Percentiles rank a stretch among this genome's conserved stretches.
phyloP scores from a whole-genome alignment of 2,329 filamentous ascomycete genomes.

The Nemania serpens region DNA sequence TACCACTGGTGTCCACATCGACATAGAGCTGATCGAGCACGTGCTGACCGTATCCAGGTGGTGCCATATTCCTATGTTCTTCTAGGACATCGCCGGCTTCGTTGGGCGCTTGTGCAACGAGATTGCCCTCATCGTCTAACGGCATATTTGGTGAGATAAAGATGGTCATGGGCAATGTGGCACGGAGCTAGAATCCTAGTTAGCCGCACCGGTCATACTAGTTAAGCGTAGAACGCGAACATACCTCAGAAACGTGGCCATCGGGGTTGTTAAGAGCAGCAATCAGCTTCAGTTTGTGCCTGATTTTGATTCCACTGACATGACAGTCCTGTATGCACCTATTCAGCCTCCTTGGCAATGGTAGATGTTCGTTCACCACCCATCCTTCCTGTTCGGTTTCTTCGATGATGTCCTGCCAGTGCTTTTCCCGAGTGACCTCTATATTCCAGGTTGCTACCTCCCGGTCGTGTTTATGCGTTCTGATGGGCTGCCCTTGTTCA shows the following conservation, averaged over 20 bases:
- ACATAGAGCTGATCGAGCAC: conserved; percentile 89
- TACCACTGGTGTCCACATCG: conserved; percentile 79
- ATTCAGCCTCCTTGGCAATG: conserved; percentile 80
- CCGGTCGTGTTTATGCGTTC: conserved; percentile 66
- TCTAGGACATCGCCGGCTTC: conserved; percentile 50
- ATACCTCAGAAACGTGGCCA: conserved; percentile 86
- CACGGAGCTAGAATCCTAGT: conserved; percentile 65
- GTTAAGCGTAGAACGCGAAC: conserved; percentile 28
- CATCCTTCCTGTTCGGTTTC: conserved; percentile 71
- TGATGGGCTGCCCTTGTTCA: conserved; percentile 51
- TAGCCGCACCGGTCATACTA: conserved; percentile 18
- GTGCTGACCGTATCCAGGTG: conserved; percentile 92
- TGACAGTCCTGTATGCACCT: conserved; percentile 90
- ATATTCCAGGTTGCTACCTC: conserved; percentile 66
- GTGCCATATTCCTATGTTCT: conserved; percentile 63
- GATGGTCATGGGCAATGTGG: conserved; percentile 86
- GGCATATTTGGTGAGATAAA: conserved; percentile 96
- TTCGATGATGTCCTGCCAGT: conserved; percentile 72
- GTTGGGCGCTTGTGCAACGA: conserved; percentile 66
- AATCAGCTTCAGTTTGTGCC: conserved; percentile 90
- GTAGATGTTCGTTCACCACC: conserved; percentile 63
- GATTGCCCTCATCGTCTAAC: conserved; percentile 82
- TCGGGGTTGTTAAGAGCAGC: conserved; percentile 94
- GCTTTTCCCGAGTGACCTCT: conserved; percentile 59
- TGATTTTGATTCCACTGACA: conserved; percentile 84